Conservation (phyloP, 768 basidiomycete genomes). For the Russula lepida region DNA sequence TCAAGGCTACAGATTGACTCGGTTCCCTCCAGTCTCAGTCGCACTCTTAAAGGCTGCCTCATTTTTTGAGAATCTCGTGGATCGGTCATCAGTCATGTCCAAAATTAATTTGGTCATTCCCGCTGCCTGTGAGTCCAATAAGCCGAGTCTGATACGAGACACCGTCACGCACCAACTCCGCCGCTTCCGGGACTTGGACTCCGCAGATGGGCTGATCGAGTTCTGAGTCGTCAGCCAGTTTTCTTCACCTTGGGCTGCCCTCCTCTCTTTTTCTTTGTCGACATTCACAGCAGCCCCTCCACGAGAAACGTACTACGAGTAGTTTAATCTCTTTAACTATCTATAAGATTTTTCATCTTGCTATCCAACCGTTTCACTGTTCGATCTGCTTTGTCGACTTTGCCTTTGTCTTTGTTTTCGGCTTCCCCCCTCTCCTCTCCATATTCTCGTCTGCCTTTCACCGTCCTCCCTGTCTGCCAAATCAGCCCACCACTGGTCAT, state of each 20-base stretch:
- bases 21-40: slow-evolving; percentile 5
- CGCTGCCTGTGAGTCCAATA: slow-evolving; percentile 1
- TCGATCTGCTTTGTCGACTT: slow-evolving; percentile 27
- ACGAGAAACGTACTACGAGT: background rate
- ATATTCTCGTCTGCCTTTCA: slow-evolving; percentile 22
- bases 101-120: slow-evolving; percentile 12
- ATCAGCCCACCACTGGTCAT: background rate
- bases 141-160: slow-evolving; percentile 4
- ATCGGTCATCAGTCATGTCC: background rate
- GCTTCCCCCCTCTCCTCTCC: slow-evolving; percentile 28
- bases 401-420: slow-evolving; percentile 27
- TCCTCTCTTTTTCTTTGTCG: slow-evolving; percentile 25
- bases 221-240: slow-evolving; percentile 13
- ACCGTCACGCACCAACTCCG: slow-evolving; percentile 16
- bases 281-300: background rate
- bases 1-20: background rate
- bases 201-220: slow-evolving; percentile 19
- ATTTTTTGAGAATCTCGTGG: slow-evolving; percentile 14
- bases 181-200: slow-evolving; percentile 23
- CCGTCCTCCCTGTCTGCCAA: slow-evolving; percentile 13
- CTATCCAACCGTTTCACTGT: slow-evolving; percentile 29
- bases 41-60: background rate
- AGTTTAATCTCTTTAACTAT: slow-evolving; percentile 21
- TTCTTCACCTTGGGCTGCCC: slow-evolving; percentile 26
- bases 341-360: slow-evolving; percentile 27